Evolutionary conservation across 192 early-diverging fungal genomes (phyloP).

Genomic region (Fimicolochytrium jonesii): DNA sequence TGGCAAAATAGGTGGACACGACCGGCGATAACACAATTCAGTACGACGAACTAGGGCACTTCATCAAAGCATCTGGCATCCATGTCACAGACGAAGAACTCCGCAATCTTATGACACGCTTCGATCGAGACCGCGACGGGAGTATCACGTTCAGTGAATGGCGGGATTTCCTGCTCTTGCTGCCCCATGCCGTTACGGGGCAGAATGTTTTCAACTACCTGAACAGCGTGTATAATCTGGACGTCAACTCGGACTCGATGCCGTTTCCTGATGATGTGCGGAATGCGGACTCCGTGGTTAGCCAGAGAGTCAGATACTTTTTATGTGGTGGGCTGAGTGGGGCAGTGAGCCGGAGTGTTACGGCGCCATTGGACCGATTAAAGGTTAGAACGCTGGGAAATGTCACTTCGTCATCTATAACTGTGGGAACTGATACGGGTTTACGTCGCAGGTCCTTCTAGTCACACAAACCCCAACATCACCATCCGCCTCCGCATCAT

Average conservation of each 20-base stretch:
- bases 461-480: conserved; percentile 34
- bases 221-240: conserved; percentile 55
- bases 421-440: conserved; percentile 19
- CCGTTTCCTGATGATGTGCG: conserved; percentile 19
- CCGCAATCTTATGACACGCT: conserved; percentile 51
- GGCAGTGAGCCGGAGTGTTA: conserved; percentile 65
- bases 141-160: conserved; percentile 65
- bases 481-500: not conserved
- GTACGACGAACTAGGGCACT: conserved; percentile 48
- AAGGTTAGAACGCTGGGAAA: conserved; percentile 56
- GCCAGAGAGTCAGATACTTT: conserved; percentile 60
- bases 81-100: conserved; percentile 56
- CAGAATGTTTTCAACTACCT: conserved; percentile 62
- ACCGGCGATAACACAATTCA: conserved; percentile 54
- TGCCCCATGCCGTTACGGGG: conserved; percentile 59
- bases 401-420: too few relatives aligned
- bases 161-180: conserved; percentile 52
- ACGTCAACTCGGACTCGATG: conserved; percentile 59
- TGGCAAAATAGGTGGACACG: conserved; percentile 49
- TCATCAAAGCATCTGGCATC: conserved; percentile 58
- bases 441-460: conserved; percentile 15
- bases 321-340: conserved; percentile 69
- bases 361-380: conserved; percentile 72
- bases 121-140: conserved; percentile 63
- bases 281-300: not conserved